Evolutionary conservation across 176 grass and related monocot species (phyloP).

Genomic region (Oryza officinalis): DNA sequence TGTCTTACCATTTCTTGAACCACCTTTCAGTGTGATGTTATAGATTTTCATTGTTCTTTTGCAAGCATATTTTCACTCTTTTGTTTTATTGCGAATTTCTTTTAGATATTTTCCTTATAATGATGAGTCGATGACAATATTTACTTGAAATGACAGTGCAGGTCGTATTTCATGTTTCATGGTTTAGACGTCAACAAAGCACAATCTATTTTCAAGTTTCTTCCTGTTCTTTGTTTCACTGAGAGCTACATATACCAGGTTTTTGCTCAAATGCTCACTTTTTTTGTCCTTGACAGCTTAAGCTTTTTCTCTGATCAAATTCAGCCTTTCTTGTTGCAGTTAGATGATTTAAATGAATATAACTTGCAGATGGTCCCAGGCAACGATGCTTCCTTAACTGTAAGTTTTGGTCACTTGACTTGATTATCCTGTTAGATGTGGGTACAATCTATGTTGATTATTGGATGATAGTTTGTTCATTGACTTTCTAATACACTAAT

Average conservation of each 20-base stretch:
- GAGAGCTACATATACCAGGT: constrained; percentile 99
- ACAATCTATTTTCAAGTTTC: constrained; percentile 77
- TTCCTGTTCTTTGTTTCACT: constrained; percentile 86
- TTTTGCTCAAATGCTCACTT: constrained; percentile 8
- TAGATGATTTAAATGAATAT: constrained; percentile 89
- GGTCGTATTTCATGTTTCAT: constrained; percentile 98
- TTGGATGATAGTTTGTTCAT: constrained; percentile 9
- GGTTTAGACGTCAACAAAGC: constrained; percentile 61
- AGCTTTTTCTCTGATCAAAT: constrained; percentile 28
- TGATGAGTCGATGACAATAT: neutral
- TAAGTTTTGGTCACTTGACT: constrained; percentile 36
- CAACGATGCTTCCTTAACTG: constrained; percentile 33
- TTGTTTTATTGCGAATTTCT: neutral
- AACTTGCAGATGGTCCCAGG: constrained; percentile 45
- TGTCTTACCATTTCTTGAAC: constrained; percentile 13
- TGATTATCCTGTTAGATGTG: constrained; percentile 21
- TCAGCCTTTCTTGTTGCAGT: constrained; percentile 49
- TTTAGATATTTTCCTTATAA: neutral
- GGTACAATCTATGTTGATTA: constrained; percentile 1
- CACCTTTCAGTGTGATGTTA: neutral
- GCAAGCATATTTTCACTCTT: constrained; percentile 13
- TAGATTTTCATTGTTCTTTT: neutral
- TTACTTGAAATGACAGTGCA: constrained; percentile 67
- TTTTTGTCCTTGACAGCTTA: constrained; percentile 9
- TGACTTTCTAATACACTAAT: constrained; percentile 17